Conservation (phyloP, 345 rosid species). For the Aquilaria sinensis region DNA sequence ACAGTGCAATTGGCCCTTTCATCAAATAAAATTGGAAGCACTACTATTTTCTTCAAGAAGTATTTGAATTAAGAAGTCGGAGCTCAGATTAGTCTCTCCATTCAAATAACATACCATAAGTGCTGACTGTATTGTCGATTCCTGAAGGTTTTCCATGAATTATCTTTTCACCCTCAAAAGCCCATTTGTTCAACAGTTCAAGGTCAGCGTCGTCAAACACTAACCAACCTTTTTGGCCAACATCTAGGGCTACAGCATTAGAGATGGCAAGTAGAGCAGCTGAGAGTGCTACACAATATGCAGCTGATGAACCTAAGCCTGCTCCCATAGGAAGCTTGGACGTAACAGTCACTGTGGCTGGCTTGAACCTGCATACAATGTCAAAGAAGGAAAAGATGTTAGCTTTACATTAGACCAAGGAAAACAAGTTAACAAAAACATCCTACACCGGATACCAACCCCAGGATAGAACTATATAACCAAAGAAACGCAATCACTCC, state of each 20-base stretch:
- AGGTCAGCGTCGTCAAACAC: conserved; percentile 42
- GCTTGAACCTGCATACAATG: conserved; percentile 48
- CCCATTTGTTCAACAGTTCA: conserved; percentile 85
- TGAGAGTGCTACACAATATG: conserved; percentile 73
- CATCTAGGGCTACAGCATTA: conserved; percentile 31
- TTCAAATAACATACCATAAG: conserved; percentile 59
- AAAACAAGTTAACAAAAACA: not conserved
- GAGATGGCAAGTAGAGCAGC: conserved; percentile 64
- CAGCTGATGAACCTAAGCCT: conserved; percentile 95
- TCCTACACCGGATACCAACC: conserved; percentile 36
- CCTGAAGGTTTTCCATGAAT: conserved; percentile 97
- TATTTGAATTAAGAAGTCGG: not conserved
- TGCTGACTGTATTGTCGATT: conserved; percentile 94
- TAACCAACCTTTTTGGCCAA: conserved; percentile 43
- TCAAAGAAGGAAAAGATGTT: not conserved
- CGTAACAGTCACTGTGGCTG: conserved; percentile 59
- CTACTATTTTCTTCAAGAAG: too few species aligned
- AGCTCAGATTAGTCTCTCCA: not conserved
- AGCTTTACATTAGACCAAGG: conserved; percentile 10
- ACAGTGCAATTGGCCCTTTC: too few species aligned
- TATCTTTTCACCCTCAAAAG: conserved; percentile 92
- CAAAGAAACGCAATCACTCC: conserved; percentile 84
- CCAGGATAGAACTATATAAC: conserved; percentile 76
- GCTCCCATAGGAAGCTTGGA: conserved; percentile 90
- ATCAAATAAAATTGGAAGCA: not conserved